Conservation (phyloP, 139 green algal genomes). For the Edaphochlamys debaryana region DNA sequence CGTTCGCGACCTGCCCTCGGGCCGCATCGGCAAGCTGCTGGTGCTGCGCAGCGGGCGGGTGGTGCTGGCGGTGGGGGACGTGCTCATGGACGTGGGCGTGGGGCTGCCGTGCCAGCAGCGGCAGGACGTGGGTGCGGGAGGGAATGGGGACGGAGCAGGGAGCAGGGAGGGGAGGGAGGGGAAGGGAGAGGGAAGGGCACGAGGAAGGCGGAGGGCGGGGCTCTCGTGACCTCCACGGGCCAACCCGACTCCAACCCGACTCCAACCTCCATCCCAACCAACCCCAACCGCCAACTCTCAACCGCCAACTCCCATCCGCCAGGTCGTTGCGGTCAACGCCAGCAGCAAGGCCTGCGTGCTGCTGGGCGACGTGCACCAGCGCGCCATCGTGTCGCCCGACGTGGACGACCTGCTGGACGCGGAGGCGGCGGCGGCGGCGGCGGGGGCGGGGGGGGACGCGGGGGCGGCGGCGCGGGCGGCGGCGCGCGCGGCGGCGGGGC, state of each 20-base stretch:
- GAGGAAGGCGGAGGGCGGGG: too few species aligned
- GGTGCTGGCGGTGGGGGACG: slow-evolving; percentile 68
- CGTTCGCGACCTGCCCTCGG: slow-evolving; percentile 49
- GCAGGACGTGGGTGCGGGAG: slow-evolving; percentile 62
- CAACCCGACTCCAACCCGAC: too few species aligned
- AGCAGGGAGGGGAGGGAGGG: neutral
- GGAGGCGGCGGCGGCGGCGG: neutral
- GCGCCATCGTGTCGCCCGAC: slow-evolving; percentile 68
- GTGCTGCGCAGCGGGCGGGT: slow-evolving; percentile 62
- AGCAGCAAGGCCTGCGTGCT: slow-evolving; percentile 51
- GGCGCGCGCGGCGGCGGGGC: too few species aligned
- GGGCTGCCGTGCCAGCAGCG: slow-evolving; percentile 62
- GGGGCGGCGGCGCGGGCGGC: too few species aligned
- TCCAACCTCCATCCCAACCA: too few species aligned
- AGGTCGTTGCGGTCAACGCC: slow-evolving; percentile 60
- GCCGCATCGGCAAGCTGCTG: slow-evolving; percentile 72
- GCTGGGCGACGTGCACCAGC: slow-evolving; percentile 61
- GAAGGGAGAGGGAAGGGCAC: too few species aligned
- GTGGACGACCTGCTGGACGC: slow-evolving; percentile 63
- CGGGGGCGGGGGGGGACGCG: neutral
- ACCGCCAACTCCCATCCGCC: too few species aligned
- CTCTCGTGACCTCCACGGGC: too few species aligned
- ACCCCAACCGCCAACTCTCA: too few species aligned
- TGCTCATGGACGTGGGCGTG: slow-evolving; percentile 73
- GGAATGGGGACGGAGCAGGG: neutral